phyloP scores from a whole-genome alignment of 306 rosid genomes.

The Arachis hypogaea region DNA sequence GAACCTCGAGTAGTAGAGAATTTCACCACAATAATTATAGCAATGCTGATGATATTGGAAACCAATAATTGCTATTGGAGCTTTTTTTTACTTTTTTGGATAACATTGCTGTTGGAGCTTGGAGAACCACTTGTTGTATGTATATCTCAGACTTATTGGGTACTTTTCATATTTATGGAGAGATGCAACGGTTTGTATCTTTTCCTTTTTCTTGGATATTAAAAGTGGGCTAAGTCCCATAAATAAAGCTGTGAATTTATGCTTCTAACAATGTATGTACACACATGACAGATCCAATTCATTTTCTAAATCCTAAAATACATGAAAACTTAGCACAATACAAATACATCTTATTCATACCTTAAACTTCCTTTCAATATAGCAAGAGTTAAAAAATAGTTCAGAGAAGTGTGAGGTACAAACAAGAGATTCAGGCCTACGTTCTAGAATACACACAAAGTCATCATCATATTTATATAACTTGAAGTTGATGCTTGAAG shows the following conservation, averaged over 20 bases:
- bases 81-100: too few relatives aligned
- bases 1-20: too few relatives aligned
- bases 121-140: too few relatives aligned
- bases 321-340: constrained; percentile 20
- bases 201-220: not conserved
- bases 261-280: constrained; percentile 3
- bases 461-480: constrained; percentile 49
- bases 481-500: constrained; percentile 12
- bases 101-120: too few relatives aligned
- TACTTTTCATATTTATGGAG: too few relatives aligned
- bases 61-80: too few relatives aligned
- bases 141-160: too few relatives aligned
- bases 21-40: too few relatives aligned
- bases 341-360: constrained; percentile 52
- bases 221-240: not conserved
- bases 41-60: too few relatives aligned
- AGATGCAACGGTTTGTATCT: too few relatives aligned
- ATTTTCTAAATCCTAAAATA: constrained; percentile 28
- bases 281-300: constrained; percentile 44
- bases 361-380: constrained; percentile 42
- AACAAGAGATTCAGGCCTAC: constrained; percentile 42
- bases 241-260: too few relatives aligned
- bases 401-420: constrained; percentile 44
- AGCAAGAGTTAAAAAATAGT: constrained; percentile 39
- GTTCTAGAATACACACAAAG: constrained; percentile 39